phyloP scores from a whole-genome alignment of 2,329 filamentous ascomycete species.

The Penicillium sp. region DNA sequence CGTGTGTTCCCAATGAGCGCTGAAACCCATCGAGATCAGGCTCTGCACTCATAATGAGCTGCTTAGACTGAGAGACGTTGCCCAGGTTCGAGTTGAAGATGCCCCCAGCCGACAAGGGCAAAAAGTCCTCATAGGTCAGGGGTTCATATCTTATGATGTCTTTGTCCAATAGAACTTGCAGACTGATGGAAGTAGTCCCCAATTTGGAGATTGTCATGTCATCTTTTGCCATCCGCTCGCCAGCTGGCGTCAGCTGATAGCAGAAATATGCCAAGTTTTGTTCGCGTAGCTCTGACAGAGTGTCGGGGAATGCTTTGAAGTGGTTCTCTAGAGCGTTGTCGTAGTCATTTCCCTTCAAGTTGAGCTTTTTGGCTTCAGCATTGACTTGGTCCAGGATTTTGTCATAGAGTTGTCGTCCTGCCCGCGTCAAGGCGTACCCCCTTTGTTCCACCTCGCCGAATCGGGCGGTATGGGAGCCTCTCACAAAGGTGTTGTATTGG shows the following conservation, averaged over 20 bases:
- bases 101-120: conserved; percentile 53
- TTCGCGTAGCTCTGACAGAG: conserved; percentile 37
- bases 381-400: conserved; percentile 35
- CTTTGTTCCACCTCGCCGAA: conserved; percentile 57
- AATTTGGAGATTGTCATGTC: background rate
- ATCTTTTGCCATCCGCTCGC: conserved; percentile 2
- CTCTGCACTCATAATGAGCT: conserved; percentile 25
- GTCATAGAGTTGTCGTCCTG: conserved; percentile 50
- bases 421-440: conserved; percentile 49
- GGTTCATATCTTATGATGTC: conserved; percentile 40
- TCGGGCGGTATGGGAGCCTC: conserved; percentile 48
- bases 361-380: conserved; percentile 6
- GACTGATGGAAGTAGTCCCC: background rate
- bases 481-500: conserved; percentile 12
- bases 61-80: conserved; percentile 17
- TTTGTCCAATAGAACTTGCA: conserved; percentile 35
- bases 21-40: conserved; percentile 29
- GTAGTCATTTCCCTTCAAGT: conserved; percentile 5
- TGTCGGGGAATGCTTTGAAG: conserved; percentile 45
- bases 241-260: conserved; percentile 29
- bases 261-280: conserved; percentile 42
- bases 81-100: conserved; percentile 51
- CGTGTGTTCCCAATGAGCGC: conserved; percentile 17
- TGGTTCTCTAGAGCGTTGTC: conserved; percentile 23
- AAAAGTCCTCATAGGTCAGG: conserved; percentile 55